A percentile compares a stretch with the other conserved stretches of the same genome.
Conservation (phyloP, 805 yeast species). For the Candida yuanshanica region DNA sequence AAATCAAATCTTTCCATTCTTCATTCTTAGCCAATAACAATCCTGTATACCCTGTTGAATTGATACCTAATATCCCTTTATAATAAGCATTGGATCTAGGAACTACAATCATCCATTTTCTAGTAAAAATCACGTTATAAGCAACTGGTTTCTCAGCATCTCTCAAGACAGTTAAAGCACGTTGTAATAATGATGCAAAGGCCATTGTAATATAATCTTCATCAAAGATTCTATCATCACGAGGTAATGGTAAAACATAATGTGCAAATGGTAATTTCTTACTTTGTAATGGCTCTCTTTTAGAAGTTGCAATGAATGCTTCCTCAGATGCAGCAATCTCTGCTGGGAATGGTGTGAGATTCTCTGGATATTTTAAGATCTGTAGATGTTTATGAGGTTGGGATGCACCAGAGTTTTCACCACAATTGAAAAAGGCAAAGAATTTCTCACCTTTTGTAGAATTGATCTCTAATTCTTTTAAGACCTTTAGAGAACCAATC, state of each 20-base stretch:
- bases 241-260: conserved; percentile 61
- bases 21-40: conserved; percentile 68
- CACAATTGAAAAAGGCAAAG: conserved; percentile 86
- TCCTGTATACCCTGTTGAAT: conserved; percentile 79
- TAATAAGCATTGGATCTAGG: background rate
- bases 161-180: conserved; percentile 61
- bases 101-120: conserved; percentile 33
- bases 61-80: conserved; percentile 46
- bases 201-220: conserved; percentile 58
- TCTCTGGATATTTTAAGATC: conserved; percentile 64
- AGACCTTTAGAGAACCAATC: conserved; percentile 46
- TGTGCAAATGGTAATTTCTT: conserved; percentile 73
- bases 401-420: conserved; percentile 88
- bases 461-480: conserved; percentile 40
- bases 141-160: conserved; percentile 47
- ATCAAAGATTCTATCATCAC: conserved; percentile 32
- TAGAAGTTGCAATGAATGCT: conserved; percentile 48
- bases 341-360: conserved; percentile 55
- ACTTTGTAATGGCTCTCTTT: conserved; percentile 57
- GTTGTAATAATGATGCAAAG: conserved; percentile 67
- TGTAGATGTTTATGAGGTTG: conserved; percentile 92
- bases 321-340: conserved; percentile 36
- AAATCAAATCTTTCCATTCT: conserved; percentile 43
- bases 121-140: conserved; percentile 78
- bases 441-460: conserved; percentile 40